A percentile compares a stretch with the other conserved stretches of the same genome.
Evolutionary conservation across 371 early-diverging fungal species (phyloP).

Genomic region (Rhizopus microsporus): DNA sequence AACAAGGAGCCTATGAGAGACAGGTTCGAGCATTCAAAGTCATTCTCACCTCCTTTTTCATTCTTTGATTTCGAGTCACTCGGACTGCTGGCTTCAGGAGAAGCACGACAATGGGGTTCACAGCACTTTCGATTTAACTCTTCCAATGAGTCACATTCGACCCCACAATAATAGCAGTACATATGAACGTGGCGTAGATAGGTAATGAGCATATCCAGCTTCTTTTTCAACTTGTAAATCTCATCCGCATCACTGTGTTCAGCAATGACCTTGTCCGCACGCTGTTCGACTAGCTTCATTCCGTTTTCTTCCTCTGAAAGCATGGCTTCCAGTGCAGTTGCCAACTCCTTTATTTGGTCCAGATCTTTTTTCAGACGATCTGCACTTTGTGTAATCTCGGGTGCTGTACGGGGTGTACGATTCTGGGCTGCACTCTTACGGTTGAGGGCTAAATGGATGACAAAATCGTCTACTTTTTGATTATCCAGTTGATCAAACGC

Average conservation of each 20-base stretch:
- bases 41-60: slow-evolving; percentile 27
- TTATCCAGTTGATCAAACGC: slow-evolving; percentile 68
- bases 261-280: slow-evolving; percentile 37
- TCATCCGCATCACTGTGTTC: slow-evolving; percentile 22
- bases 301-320: slow-evolving; percentile 30
- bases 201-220: slow-evolving; percentile 79
- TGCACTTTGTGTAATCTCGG: slow-evolving; percentile 61
- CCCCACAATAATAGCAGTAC: slow-evolving; percentile 93
- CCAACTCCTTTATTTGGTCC: slow-evolving; percentile 61
- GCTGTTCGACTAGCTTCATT: slow-evolving; percentile 30
- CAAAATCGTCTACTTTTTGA: slow-evolving; percentile 73
- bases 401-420: slow-evolving; percentile 59
- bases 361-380: slow-evolving; percentile 75
- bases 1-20: background rate
- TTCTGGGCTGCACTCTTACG: slow-evolving; percentile 44
- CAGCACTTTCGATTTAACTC: slow-evolving; percentile 82
- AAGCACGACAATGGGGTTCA: slow-evolving; percentile 66
- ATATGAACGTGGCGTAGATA: slow-evolving; percentile 91
- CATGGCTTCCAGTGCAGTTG: slow-evolving; percentile 57
- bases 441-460: slow-evolving; percentile 74
- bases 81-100: slow-evolving; percentile 16
- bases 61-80: slow-evolving; percentile 28
- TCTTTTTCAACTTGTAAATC: slow-evolving; percentile 50
- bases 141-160: slow-evolving; percentile 79
- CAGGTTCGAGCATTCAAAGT: background rate